A percentile compares a stretch with the other conserved stretches of the same genome.
phyloP scores from a whole-genome alignment of 768 basidiomycete species.

The Podaxis sp. region DNA sequence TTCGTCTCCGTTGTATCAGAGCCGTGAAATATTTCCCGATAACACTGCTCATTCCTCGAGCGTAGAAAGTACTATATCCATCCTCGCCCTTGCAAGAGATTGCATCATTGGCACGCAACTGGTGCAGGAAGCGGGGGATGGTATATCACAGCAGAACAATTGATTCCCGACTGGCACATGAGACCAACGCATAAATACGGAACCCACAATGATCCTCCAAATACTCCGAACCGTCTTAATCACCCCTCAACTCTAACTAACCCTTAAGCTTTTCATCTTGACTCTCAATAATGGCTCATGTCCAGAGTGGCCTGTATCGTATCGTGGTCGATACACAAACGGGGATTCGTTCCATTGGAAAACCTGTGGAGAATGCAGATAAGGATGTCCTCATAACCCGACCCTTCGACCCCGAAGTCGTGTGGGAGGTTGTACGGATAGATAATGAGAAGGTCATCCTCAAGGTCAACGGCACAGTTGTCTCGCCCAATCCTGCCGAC shows the following conservation, averaged over 20 bases:
- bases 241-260: neutral
- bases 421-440: neutral
- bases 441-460: neutral
- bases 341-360: neutral
- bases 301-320: neutral
- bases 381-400: neutral
- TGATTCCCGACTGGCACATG: neutral
- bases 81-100: neutral
- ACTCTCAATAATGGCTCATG: neutral
- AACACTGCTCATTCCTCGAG: no score
- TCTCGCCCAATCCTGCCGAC: neutral
- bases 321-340: neutral
- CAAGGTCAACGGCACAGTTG: neutral
- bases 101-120: neutral
- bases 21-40: neutral
- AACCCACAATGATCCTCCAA: neutral
- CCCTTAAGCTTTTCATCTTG: neutral
- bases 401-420: neutral
- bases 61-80: no score
- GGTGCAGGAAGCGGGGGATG: neutral
- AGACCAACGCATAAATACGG: neutral
- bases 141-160: neutral
- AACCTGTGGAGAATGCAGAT: neutral
- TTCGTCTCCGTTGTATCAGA: no score
- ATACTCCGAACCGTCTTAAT: neutral